Evolutionary conservation across 2,329 filamentous ascomycete species (phyloP).

Genomic region (Aspergillus niger): DNA sequence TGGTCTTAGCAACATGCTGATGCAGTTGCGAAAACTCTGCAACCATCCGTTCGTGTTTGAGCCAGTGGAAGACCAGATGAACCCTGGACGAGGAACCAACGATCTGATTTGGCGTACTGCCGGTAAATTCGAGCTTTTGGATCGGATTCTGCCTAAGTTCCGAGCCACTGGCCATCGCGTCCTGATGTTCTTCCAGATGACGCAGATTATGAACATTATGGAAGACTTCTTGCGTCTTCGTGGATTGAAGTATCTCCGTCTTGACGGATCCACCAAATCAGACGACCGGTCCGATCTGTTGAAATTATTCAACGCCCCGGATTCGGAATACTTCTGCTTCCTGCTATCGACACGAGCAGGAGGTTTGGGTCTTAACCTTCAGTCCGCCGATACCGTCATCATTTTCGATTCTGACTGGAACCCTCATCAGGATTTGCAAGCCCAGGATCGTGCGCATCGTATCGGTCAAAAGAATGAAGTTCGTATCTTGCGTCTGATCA

Average conservation of each 20-base stretch:
- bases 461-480: conserved; percentile 99
- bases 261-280: conserved; percentile 96
- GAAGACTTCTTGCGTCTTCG: conserved; percentile 91
- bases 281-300: conserved; percentile 93
- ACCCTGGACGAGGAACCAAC: conserved; percentile 82
- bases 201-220: conserved; percentile 99
- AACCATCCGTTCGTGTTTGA: conserved; percentile 99
- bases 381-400: conserved; percentile 98
- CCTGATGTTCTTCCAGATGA: conserved; percentile 99
- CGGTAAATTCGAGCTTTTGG: conserved; percentile 95
- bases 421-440: conserved; percentile 97
- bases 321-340: conserved; percentile 96
- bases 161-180: conserved; percentile 87
- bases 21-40: conserved; percentile 97
- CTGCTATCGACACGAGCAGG: conserved; percentile 96
- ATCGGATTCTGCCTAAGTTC: conserved; percentile 92
- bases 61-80: conserved; percentile 97
- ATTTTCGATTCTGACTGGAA: conserved; percentile 99
- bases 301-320: conserved; percentile 82
- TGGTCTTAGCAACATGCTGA: conserved; percentile 98
- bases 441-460: conserved; percentile 99
- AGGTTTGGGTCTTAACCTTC: conserved; percentile 94
- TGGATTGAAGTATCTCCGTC: conserved; percentile 80
- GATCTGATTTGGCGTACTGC: conserved; percentile 93
- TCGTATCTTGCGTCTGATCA: conserved; percentile 91